phyloP scores from a whole-genome alignment of 768 basidiomycete genomes.

The button mushroom (Agaricus bisporus) region DNA sequence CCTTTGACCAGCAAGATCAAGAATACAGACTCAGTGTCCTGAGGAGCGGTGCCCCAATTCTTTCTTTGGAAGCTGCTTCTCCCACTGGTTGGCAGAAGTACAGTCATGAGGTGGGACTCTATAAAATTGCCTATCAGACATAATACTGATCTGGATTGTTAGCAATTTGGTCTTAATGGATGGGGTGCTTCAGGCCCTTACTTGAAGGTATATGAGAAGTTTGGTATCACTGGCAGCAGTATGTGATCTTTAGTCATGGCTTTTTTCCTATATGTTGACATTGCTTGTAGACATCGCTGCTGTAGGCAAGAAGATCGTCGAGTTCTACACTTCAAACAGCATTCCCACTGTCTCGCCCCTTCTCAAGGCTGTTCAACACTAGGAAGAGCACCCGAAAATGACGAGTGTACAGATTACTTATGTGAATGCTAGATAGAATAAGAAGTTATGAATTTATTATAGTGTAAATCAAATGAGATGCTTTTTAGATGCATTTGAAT shows the following conservation, averaged over 20 bases:
- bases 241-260: constrained; percentile 20
- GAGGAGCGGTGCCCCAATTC: constrained; percentile 82
- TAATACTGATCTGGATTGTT: constrained; percentile 12
- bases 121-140: neutral
- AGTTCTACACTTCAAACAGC: constrained; percentile 82
- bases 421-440: neutral
- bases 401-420: neutral
- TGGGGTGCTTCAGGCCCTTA: constrained; percentile 94
- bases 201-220: constrained; percentile 86
- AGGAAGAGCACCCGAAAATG: neutral
- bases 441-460: neutral
- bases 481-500: neutral
- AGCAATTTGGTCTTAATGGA: constrained; percentile 65
- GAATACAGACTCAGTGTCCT: constrained; percentile 82
- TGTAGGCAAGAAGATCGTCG: constrained; percentile 80
- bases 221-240: constrained; percentile 77
- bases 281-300: constrained; percentile 57
- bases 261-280: constrained; percentile 7
- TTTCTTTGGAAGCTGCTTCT: constrained; percentile 81
- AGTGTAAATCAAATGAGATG: neutral
- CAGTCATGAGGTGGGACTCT: constrained; percentile 61
- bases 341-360: constrained; percentile 68
- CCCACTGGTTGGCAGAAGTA: constrained; percentile 87
- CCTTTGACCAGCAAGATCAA: constrained; percentile 76
- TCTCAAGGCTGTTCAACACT: constrained; percentile 54